phyloP scores from a whole-genome alignment of 139 green algal species.

The Asterochloris erici region DNA sequence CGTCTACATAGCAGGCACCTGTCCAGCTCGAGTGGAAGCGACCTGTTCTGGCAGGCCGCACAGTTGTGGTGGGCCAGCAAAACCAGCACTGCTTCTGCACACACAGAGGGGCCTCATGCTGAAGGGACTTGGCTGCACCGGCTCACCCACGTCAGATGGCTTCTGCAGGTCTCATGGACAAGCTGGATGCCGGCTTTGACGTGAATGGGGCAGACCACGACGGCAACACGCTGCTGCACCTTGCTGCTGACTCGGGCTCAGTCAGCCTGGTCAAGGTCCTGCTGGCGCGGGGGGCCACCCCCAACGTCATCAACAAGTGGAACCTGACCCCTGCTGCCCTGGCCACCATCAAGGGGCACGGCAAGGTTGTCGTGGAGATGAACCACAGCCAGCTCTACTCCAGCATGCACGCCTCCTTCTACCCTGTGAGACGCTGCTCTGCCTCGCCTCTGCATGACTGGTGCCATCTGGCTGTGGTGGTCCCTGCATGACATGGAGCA shows the following conservation, averaged over 20 bases:
- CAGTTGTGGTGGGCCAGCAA: too few species aligned
- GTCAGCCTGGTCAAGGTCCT: neutral
- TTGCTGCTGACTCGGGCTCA: neutral
- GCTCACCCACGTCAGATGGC: too few species aligned
- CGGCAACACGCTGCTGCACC: constrained; percentile 19
- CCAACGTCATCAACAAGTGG: neutral
- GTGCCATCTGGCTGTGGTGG: too few species aligned
- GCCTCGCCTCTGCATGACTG: too few species aligned
- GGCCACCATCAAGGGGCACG: neutral
- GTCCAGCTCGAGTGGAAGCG: too few species aligned
- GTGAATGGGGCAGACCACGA: neutral
- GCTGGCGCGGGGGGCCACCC: neutral
- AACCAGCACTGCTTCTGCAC: too few species aligned
- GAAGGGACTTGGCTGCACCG: too few species aligned
- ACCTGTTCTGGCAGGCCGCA: too few species aligned
- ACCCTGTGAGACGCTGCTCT: neutral
- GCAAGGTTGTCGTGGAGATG: neutral
- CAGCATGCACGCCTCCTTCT: constrained; percentile 13
- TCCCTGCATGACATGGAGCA: too few species aligned
- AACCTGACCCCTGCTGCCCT: neutral
- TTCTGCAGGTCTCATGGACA: neutral
- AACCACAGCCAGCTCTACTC: neutral
- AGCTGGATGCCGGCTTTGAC: neutral
- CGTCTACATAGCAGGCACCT: too few species aligned
- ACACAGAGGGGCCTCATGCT: too few species aligned